Evolutionary conservation across 495 filamentous ascomycete species (phyloP).

Genomic region (Hypoxylon fuscum): DNA sequence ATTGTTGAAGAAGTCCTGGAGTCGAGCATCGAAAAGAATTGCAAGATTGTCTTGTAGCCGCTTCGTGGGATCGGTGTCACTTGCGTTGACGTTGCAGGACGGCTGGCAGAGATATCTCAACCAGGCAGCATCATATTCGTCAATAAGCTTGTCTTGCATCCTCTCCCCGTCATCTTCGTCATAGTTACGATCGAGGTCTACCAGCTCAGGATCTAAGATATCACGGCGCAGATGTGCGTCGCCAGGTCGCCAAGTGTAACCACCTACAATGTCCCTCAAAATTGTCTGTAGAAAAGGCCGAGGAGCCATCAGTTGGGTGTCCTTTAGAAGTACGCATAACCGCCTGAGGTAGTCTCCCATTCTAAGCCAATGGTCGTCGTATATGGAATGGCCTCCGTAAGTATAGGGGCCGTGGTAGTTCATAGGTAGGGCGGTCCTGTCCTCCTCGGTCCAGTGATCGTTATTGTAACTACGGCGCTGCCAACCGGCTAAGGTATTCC

Average conservation of each 20-base stretch:
- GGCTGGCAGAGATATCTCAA: conserved; percentile 39
- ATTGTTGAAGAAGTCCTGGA: conserved; percentile 36
- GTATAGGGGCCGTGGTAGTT: conserved; percentile 35
- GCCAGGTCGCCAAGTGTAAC: conserved; percentile 19
- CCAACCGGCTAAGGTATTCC: conserved; percentile 26
- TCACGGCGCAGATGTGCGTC: conserved; percentile 27
- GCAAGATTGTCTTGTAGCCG: conserved; percentile 28
- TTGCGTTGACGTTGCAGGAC: conserved; percentile 28
- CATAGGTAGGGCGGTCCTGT: conserved; percentile 29
- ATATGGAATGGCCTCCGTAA: conserved; percentile 33
- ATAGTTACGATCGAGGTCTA: no score
- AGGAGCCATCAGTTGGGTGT: conserved; percentile 33
- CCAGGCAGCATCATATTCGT: conserved; percentile 42
- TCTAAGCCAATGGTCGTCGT: conserved; percentile 42
- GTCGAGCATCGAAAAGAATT: conserved; percentile 37
- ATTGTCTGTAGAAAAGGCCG: conserved; percentile 40
- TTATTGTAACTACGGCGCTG: conserved; percentile 37
- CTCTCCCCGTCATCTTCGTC: neutral
- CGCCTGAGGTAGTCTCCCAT: conserved; percentile 37
- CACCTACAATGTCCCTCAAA: conserved; percentile 41
- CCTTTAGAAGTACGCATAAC: conserved; percentile 15
- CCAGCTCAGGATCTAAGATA: no score
- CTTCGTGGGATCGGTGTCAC: conserved; percentile 26
- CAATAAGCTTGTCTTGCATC: conserved; percentile 13
- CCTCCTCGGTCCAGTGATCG: conserved; percentile 26